Percentiles rank a stretch among this genome's conserved stretches.
phyloP scores from a whole-genome alignment of 129 eudicot species.

The Arctium minus region DNA sequence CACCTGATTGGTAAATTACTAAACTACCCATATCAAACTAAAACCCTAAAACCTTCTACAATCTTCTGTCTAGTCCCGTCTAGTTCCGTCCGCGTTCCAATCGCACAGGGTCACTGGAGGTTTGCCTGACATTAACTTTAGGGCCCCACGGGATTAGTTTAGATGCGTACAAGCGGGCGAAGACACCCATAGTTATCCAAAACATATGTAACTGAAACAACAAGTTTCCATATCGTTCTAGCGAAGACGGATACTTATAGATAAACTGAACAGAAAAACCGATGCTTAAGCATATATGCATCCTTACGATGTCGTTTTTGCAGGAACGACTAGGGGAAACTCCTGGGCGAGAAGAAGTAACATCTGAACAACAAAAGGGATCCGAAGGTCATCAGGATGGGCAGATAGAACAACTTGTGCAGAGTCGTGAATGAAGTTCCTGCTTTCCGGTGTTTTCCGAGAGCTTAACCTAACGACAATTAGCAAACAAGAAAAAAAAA shows the following conservation, averaged over 20 bases:
- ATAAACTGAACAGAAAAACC: neutral
- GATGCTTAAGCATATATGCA: neutral
- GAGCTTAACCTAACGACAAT: conserved; percentile 50
- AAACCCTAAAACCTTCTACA: neutral
- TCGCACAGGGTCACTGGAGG: too few species aligned
- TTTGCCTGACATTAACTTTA: neutral
- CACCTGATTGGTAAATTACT: neutral
- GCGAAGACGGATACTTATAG: neutral
- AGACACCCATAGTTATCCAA: neutral
- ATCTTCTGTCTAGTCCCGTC: neutral
- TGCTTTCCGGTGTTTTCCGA: conserved; percentile 10
- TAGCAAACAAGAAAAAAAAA: conserved; percentile 28
- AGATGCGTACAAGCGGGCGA: neutral
- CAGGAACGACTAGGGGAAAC: conserved; percentile 66
- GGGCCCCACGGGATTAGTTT: neutral
- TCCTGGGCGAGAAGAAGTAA: conserved; percentile 49
- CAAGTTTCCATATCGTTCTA: neutral
- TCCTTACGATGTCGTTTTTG: conserved; percentile 3
- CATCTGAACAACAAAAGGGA: conserved; percentile 46
- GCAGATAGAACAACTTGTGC: conserved; percentile 32
- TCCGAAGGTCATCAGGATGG: conserved; percentile 37
- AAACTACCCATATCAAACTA: neutral
- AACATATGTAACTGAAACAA: neutral
- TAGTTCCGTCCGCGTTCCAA: neutral
- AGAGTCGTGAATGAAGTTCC: conserved; percentile 41